Conservation (phyloP, 768 basidiomycete genomes). For the Leccinellum albellum region DNA sequence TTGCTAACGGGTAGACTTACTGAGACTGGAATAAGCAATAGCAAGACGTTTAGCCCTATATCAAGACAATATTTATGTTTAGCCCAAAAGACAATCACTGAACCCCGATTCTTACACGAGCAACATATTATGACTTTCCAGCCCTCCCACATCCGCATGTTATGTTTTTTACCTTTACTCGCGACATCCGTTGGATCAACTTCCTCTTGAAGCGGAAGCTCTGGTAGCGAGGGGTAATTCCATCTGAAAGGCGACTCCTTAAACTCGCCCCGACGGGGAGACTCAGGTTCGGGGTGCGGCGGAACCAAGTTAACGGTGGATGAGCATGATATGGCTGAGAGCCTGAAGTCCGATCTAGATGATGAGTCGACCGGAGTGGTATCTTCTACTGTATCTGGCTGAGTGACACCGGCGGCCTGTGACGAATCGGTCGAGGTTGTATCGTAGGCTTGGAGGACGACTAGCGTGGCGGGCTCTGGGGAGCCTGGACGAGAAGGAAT, state of each 20-base stretch:
- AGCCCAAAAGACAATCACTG: background rate
- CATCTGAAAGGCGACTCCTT: conserved; percentile 30
- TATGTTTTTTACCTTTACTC: conserved; percentile 1
- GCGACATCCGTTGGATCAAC: background rate
- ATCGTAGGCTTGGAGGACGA: conserved; percentile 25
- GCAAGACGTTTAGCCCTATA: conserved; percentile 66
- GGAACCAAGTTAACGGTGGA: conserved; percentile 24
- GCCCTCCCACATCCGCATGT: conserved; percentile 39
- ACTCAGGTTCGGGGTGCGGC: conserved; percentile 7
- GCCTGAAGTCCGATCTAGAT: conserved; percentile 19
- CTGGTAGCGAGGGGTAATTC: conserved; percentile 25
- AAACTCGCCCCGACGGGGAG: conserved; percentile 17
- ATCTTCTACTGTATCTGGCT: conserved; percentile 1
- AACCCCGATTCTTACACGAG: conserved; percentile 44
- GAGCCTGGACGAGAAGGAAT: conserved; percentile 15
- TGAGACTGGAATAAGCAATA: conserved; percentile 65
- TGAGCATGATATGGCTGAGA: conserved; percentile 22
- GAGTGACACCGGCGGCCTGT: background rate
- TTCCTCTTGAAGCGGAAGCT: conserved; percentile 13
- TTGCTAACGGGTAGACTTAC: conserved; percentile 36
- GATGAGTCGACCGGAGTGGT: conserved; percentile 10
- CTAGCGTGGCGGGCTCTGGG: conserved; percentile 29
- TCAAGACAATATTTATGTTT: background rate
- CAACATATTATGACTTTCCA: conserved; percentile 52
- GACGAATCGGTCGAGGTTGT: background rate